Evolutionary conservation across 192 early-diverging fungal genomes (phyloP).

Genomic region (Coemansia sp.): DNA sequence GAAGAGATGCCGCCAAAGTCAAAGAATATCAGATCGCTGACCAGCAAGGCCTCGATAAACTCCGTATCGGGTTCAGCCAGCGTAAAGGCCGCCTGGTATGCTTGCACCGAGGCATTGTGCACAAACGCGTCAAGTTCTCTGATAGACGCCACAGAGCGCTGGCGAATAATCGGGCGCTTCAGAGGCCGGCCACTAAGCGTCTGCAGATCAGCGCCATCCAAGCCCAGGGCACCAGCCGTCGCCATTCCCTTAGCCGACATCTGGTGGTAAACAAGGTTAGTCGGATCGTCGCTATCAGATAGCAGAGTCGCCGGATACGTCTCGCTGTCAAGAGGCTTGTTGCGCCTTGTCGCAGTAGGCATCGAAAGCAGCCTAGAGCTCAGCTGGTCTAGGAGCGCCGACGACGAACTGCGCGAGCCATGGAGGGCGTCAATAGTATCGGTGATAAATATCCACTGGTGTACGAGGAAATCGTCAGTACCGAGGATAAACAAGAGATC

Average conservation of each 20-base stretch:
- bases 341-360: constrained; percentile 20
- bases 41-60: constrained; percentile 74
- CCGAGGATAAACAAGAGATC: constrained; percentile 80
- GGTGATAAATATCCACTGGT: constrained; percentile 94
- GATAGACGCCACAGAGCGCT: constrained; percentile 64
- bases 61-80: constrained; percentile 71
- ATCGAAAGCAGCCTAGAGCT: constrained; percentile 58
- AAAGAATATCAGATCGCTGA: constrained; percentile 47
- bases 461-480: constrained; percentile 82
- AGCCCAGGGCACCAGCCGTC: constrained; percentile 8
- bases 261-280: constrained; percentile 26
- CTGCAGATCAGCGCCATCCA: constrained; percentile 18
- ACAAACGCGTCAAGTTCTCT: constrained; percentile 79
- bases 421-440: constrained; percentile 77
- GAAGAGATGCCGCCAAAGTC: constrained; percentile 17
- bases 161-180: constrained; percentile 77
- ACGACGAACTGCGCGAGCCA: constrained; percentile 47
- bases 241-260: constrained; percentile 2
- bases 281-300: constrained; percentile 25
- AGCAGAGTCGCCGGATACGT: constrained; percentile 32
- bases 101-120: constrained; percentile 68
- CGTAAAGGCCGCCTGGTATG: constrained; percentile 72
- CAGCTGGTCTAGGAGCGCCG: constrained; percentile 68
- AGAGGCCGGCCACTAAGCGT: constrained; percentile 32
- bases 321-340: constrained; percentile 22